Percentiles rank a stretch among this genome's conserved stretches.
Conservation (phyloP, 495 filamentous ascomycete genomes). For the Bombardia bombarda region DNA sequence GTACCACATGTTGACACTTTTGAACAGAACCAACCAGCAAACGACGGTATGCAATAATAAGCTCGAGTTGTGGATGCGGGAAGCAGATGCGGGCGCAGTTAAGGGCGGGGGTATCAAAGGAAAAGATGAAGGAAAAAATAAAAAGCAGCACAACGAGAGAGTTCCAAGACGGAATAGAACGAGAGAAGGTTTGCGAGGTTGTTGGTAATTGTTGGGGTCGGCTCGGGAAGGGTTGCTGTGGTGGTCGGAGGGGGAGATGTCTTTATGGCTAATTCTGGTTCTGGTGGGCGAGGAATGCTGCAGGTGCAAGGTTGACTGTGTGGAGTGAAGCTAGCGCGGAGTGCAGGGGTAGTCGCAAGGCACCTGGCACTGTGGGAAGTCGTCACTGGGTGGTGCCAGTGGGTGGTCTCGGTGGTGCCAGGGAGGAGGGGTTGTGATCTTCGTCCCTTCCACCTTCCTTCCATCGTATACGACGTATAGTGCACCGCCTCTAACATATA, state of each 20-base stretch:
- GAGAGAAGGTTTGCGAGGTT: conserved; percentile 7
- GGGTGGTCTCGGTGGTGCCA: too few relatives aligned
- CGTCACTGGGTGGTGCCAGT: background rate
- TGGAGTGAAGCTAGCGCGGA: conserved; percentile 1
- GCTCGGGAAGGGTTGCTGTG: background rate
- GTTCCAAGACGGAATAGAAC: conserved; percentile 1
- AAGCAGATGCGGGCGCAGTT: background rate
- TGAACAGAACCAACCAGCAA: conserved; percentile 17
- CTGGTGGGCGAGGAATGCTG: conserved; percentile 10
- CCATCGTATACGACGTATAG: too few relatives aligned
- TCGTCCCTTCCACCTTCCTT: too few relatives aligned
- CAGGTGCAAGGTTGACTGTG: conserved; percentile 2
- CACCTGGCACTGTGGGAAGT: background rate
- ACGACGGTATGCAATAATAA: conserved; percentile 10
- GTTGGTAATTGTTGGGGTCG: conserved; percentile 1
- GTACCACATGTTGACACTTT: conserved; percentile 32
- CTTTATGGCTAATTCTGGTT: conserved; percentile 10
- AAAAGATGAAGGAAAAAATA: too few relatives aligned
- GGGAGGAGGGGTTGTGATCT: too few relatives aligned
- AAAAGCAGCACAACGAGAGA: too few relatives aligned
- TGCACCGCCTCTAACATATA: too few relatives aligned
- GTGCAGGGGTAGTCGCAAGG: conserved; percentile 2
- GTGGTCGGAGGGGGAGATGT: conserved; percentile 7
- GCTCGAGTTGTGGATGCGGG: conserved; percentile 1
- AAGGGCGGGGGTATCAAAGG: conserved; percentile 5